Percentiles rank a stretch among this genome's conserved stretches.
phyloP scores from a whole-genome alignment of 1,139 yeast genomes.

The Pichia sp. region DNA sequence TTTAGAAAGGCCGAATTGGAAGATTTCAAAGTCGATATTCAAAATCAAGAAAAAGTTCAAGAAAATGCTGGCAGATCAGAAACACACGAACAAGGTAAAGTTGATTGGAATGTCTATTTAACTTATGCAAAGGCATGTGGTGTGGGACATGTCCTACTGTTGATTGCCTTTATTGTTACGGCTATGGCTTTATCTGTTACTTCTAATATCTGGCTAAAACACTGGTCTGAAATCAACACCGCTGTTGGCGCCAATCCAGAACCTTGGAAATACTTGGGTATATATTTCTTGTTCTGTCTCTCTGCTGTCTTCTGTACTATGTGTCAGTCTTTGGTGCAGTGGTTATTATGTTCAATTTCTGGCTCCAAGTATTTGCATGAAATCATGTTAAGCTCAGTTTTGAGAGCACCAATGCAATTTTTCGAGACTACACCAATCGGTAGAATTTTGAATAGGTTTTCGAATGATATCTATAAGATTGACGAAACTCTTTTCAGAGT shows the following conservation, averaged over 20 bases:
- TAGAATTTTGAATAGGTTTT: conserved; percentile 86
- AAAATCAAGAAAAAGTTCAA: conserved; percentile 42
- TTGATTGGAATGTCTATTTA: conserved; percentile 79
- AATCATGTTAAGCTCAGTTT: conserved; percentile 71
- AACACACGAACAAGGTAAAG: conserved; percentile 89
- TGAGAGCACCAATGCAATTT: conserved; percentile 94
- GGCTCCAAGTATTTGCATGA: conserved; percentile 79
- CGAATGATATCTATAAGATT: conserved; percentile 88
- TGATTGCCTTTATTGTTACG: conserved; percentile 43
- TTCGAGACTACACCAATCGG: conserved; percentile 98
- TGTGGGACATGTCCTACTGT: conserved; percentile 58
- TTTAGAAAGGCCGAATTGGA: conserved; percentile 29
- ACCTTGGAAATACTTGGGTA: conserved; percentile 62
- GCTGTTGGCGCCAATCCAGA: conserved; percentile 65
- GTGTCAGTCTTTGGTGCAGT: conserved; percentile 64
- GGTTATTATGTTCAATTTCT: conserved; percentile 80
- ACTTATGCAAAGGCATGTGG: conserved; percentile 89
- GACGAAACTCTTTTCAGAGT: conserved; percentile 86
- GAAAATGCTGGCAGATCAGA: conserved; percentile 49
- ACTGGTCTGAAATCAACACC: conserved; percentile 92
- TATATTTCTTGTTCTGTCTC: conserved; percentile 73
- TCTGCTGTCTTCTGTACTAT: conserved; percentile 59
- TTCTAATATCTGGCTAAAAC: conserved; percentile 87
- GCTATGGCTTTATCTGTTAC: conserved; percentile 60
- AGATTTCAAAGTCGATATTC: conserved; percentile 27